These are phyloP conservation scores for Drosera spatulata DNA, from an alignment of 179 eudicot genomes.

Conservation along the genomic window DNA sequence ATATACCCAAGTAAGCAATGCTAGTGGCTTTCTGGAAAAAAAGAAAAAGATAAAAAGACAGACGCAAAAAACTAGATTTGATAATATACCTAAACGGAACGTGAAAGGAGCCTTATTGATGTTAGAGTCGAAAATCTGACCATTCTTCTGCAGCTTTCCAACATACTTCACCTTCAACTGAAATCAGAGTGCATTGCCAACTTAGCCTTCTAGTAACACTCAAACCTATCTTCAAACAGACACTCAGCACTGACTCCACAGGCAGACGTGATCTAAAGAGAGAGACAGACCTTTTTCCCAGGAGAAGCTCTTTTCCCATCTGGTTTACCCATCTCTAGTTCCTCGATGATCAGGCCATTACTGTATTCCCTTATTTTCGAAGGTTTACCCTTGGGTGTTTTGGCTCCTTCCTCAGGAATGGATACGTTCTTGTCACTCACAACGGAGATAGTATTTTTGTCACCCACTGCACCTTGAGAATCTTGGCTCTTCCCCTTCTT, in stretches of 20 bases:
- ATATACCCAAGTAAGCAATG: slow-evolving; percentile 3
- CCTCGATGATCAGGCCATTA: slow-evolving; percentile 68
- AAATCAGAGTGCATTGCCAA: neutral
- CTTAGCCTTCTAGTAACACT: too few species aligned
- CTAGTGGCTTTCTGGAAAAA: neutral
- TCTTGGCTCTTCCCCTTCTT: slow-evolving; percentile 30
- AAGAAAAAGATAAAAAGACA: neutral
- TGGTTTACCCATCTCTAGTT: slow-evolving; percentile 48
- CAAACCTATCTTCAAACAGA: too few species aligned
- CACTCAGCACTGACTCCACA: too few species aligned
- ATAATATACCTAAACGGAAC: slow-evolving; percentile 59
- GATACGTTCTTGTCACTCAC: slow-evolving; percentile 9
- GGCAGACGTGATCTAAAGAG: too few species aligned
- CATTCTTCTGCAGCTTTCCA: slow-evolving; percentile 59
- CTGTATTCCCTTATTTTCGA: slow-evolving; percentile 33
- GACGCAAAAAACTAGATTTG: too few species aligned
- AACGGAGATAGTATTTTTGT: slow-evolving; percentile 3
- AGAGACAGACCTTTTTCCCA: slow-evolving; percentile 58
- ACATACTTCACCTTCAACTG: slow-evolving; percentile 67
- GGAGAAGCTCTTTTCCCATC: slow-evolving; percentile 68
- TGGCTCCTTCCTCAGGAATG: slow-evolving; percentile 13
- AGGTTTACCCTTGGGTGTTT: slow-evolving; percentile 23
- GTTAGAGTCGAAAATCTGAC: slow-evolving; percentile 54
- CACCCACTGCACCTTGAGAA: slow-evolving; percentile 9
- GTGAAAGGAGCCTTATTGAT: slow-evolving; percentile 41